Evolutionary conservation across 306 rosid genomes (phyloP).

Genomic region (Pyrus pyrifolia): DNA sequence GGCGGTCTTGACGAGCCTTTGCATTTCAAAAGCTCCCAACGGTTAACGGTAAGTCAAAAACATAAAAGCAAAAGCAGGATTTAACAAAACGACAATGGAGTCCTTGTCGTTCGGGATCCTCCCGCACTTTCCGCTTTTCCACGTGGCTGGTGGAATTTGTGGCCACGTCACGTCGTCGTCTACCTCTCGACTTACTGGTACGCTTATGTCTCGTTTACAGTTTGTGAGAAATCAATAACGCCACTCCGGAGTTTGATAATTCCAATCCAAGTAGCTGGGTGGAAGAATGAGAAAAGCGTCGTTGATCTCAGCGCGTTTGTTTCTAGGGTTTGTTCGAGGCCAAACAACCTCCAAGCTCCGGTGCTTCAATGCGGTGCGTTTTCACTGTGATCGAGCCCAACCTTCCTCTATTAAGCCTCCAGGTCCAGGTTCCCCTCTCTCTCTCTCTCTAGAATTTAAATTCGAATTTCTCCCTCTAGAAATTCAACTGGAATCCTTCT

Average conservation of each 20-base stretch:
- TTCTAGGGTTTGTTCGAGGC: conserved; percentile 20
- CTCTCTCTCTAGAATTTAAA: background rate
- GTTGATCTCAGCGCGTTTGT: conserved; percentile 27
- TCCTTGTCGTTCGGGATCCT: background rate
- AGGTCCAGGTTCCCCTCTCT: conserved; percentile 15
- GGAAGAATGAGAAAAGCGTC: conserved; percentile 34
- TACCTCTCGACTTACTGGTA: background rate
- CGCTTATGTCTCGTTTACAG: background rate
- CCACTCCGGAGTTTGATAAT: background rate
- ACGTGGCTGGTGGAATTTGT: conserved; percentile 20
- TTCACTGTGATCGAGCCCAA: conserved; percentile 26
- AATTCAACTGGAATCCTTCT: background rate
- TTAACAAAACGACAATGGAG: background rate
- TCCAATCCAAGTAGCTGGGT: background rate
- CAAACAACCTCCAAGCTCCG: conserved; percentile 12
- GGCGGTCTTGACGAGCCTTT: background rate
- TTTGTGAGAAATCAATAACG: background rate
- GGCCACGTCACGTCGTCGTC: conserved; percentile 35
- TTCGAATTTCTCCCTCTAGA: background rate
- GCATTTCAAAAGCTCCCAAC: conserved; percentile 7
- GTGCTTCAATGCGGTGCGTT: conserved; percentile 32
- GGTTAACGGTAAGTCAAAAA: background rate
- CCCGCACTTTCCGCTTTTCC: background rate
- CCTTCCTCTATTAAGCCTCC: conserved; percentile 25
- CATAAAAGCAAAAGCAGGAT: no score